Evolutionary conservation across 306 rosid species (phyloP).

Genomic region (Vachellia collinsii): DNA sequence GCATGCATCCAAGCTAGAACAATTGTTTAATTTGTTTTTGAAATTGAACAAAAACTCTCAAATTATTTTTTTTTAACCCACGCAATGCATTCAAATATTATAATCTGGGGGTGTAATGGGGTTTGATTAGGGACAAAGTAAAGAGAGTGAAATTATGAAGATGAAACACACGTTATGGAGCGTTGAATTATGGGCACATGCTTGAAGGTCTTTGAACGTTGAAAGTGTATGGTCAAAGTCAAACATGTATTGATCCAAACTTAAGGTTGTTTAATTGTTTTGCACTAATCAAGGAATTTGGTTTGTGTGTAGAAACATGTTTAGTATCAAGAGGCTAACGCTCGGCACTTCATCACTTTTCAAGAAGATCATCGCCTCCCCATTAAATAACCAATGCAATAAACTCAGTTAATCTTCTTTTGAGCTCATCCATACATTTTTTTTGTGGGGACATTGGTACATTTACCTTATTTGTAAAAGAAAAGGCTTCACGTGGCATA

Average conservation of each 20-base stretch:
- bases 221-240: neutral
- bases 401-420: neutral
- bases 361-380: neutral
- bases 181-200: neutral
- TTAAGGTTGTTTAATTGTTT: neutral
- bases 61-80: no score
- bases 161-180: neutral
- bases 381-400: neutral
- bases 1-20: neutral
- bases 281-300: neutral
- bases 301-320: neutral
- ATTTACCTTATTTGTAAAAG: no score
- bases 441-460: no score
- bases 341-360: conserved; percentile 1
- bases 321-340: neutral
- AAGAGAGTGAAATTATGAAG: neutral
- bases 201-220: neutral
- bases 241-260: neutral
- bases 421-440: neutral
- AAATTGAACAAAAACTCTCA: neutral
- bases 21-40: neutral
- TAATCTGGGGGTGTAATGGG: no score
- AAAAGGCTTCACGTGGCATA: no score
- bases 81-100: neutral
- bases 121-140: neutral